These are phyloP conservation scores for Cordyceps cateniannulata DNA, from an alignment of 2,329 filamentous ascomycete genomes.

Conservation along the genomic window DNA sequence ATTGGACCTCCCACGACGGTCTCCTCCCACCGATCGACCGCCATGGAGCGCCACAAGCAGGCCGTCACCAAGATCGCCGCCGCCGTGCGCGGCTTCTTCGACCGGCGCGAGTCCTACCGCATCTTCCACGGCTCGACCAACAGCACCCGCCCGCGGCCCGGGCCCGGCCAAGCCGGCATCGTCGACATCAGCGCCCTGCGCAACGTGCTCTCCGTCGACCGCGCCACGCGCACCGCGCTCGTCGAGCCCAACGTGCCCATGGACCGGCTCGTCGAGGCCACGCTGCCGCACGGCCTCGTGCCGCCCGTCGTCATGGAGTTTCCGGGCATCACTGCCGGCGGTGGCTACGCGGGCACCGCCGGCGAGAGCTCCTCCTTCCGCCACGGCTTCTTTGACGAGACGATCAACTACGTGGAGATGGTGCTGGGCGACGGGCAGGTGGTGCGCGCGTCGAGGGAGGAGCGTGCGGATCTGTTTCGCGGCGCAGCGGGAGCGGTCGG, in stretches of 20 bases:
- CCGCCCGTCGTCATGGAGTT: conserved; percentile 73
- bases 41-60: conserved; percentile 46
- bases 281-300: conserved; percentile 57
- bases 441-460: conserved; percentile 40
- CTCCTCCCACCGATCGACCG: background rate
- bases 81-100: conserved; percentile 42
- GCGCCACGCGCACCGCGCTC: conserved; percentile 48
- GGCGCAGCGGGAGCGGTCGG: conserved; percentile 63
- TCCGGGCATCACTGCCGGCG: conserved; percentile 67
- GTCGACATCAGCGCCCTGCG: conserved; percentile 61
- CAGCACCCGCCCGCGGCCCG: conserved; percentile 51
- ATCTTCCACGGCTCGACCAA: conserved; percentile 76
- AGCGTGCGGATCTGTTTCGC: conserved; percentile 51
- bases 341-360: conserved; percentile 63
- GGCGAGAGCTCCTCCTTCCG: conserved; percentile 65
- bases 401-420: conserved; percentile 59
- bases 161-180: conserved; percentile 23
- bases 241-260: conserved; percentile 73
- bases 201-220: conserved; percentile 59
- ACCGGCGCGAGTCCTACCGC: conserved; percentile 53
- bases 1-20: too few species aligned
- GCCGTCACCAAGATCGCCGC: conserved; percentile 41
- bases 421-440: conserved; percentile 62
- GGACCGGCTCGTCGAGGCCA: conserved; percentile 62
- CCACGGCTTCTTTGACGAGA: conserved; percentile 66